Conservation (phyloP, 768 basidiomycete genomes). For the Lactarius trivialis region DNA sequence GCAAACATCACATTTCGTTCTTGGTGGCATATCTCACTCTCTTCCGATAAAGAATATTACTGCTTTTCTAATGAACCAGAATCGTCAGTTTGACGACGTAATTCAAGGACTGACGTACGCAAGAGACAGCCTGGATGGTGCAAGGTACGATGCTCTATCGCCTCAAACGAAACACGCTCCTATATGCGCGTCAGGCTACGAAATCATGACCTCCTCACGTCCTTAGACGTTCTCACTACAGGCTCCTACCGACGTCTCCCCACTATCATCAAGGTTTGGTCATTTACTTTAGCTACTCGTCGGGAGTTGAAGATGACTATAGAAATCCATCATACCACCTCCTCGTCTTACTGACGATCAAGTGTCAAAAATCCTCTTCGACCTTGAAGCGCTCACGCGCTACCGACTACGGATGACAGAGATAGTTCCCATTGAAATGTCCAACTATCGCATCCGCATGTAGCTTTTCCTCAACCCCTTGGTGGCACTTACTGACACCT, state of each 20-base stretch:
- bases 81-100: slow-evolving; percentile 71
- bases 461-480: slow-evolving; percentile 23
- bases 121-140: slow-evolving; percentile 64
- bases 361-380: slow-evolving; percentile 55
- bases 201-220: slow-evolving; percentile 90
- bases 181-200: slow-evolving; percentile 50
- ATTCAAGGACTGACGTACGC: slow-evolving; percentile 56
- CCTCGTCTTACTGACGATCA: slow-evolving; percentile 60
- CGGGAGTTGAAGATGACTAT: slow-evolving; percentile 3
- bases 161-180: not conserved
- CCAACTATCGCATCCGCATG: slow-evolving; percentile 57
- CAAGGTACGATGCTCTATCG: slow-evolving; percentile 47
- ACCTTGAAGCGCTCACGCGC: slow-evolving; percentile 73
- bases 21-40: not conserved
- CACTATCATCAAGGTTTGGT: slow-evolving; percentile 62
- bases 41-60: slow-evolving; percentile 61
- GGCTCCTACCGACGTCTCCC: slow-evolving; percentile 86
- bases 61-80: slow-evolving; percentile 80
- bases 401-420: slow-evolving; percentile 76
- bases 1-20: slow-evolving; percentile 3
- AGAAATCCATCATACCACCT: slow-evolving; percentile 69
- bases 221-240: slow-evolving; percentile 79
- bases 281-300: not conserved
- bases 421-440: slow-evolving; percentile 78
- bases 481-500: slow-evolving; percentile 18